Evolutionary conservation across 305 asterid species (phyloP), one percentile per base, ranked within the genome.

Genomic region (Fraxinus greggii): DNA sequence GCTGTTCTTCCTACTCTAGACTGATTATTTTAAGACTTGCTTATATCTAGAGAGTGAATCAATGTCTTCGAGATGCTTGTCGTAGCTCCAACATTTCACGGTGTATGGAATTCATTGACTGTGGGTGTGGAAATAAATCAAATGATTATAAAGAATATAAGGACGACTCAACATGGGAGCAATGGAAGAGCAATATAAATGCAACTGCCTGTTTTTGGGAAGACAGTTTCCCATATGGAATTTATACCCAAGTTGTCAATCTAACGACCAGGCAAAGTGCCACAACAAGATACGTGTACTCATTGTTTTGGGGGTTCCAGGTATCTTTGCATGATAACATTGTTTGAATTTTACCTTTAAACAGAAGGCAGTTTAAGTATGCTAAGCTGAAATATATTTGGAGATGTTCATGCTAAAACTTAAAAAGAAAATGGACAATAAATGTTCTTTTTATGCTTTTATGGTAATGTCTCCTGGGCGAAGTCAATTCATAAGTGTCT

Each of bases 241-340:
- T 95, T 76, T 95, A 95, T 85, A 63, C 35, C 15, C 82, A 84
- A 75, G 94, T 92, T 51, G 97, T 93, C 13, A 65, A 81, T 67
- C 91, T 95, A 78, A 92, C 98, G 81, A 83, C 96, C n/a, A 59
- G 78, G 80, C 72, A 61, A 65, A 84, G 81, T 81, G 1, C 90
- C 23, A 7, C 59, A 65, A 92, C 92, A 28, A 85, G 97, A 95
- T 95, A 95, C 35, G 65, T 88, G 19, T 95, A 95, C 88, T 90
- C 98, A 21, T 86, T 93, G 79, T 93, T 93, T 83, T 95, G 98
- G 98, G 98, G 98, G 23, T 94, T 94, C 88, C 97, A 92, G 98
- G 98, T 94, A 93, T 78, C 26, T 63, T 29, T 72, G 72, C 63
- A 48, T 72, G 48, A 33, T 45, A 48, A 33, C 67, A 56, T 69